These are phyloP conservation scores for Saccharomyces hybrid DNA, from an alignment of 1,139 yeast species.

Conservation along the genomic window DNA sequence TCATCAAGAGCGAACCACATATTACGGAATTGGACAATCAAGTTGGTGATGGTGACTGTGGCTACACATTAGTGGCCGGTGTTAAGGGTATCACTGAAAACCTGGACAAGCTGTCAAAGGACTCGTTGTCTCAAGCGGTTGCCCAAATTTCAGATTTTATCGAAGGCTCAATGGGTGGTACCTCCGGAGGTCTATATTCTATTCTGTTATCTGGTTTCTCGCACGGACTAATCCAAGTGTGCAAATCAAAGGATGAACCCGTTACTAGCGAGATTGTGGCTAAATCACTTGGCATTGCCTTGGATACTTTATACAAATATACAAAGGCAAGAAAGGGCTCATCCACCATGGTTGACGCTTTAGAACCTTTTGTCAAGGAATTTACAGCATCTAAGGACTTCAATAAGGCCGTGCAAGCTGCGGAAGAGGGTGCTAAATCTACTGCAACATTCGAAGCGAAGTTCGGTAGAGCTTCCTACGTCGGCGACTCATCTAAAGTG, in stretches of 20 bases:
- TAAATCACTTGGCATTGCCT: conserved; percentile 42
- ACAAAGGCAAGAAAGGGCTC: conserved; percentile 90
- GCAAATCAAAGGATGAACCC: conserved; percentile 26
- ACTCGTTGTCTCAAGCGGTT: conserved; percentile 49
- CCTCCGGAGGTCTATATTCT: conserved; percentile 89
- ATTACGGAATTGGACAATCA: conserved; percentile 79
- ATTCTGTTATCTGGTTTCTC: conserved; percentile 68
- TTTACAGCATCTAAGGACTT: conserved; percentile 46
- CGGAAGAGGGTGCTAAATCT: conserved; percentile 64
- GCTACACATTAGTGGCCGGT: conserved; percentile 80
- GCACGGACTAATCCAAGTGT: conserved; percentile 37
- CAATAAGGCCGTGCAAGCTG: conserved; percentile 55
- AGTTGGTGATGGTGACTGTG: conserved; percentile 97
- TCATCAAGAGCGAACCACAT: conserved; percentile 59
- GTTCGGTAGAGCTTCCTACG: conserved; percentile 92
- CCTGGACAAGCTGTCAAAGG: conserved; percentile 40
- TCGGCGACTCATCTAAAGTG: conserved; percentile 50
- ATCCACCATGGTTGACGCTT: conserved; percentile 78
- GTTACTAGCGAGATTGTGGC: conserved; percentile 36
- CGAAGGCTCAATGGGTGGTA: conserved; percentile 92
- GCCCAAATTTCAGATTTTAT: conserved; percentile 63
- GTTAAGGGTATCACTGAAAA: conserved; percentile 62
- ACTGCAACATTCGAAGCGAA: conserved; percentile 74
- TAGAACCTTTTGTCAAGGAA: conserved; percentile 75
- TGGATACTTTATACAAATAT: conserved; percentile 62